phyloP scores from a whole-genome alignment of 1,284 basidiomycete species.

The Ustilago crameri region DNA sequence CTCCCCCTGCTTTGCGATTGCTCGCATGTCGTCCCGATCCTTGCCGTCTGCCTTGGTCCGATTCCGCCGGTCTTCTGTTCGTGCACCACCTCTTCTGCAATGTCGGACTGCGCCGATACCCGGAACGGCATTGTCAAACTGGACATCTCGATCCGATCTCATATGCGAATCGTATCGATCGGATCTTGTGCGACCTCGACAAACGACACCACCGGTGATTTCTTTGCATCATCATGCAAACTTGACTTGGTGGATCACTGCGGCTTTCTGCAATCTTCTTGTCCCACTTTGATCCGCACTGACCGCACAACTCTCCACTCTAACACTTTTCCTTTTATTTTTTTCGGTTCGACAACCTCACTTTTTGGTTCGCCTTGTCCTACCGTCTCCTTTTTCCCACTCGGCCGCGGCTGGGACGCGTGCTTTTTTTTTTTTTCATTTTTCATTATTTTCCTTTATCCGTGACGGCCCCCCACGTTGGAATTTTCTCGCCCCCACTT shows the following conservation, averaged over 20 bases:
- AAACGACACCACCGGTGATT: no score
- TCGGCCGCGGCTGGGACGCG: slow-evolving; percentile 4
- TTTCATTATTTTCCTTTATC: background rate
- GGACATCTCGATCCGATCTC: background rate
- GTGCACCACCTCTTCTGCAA: background rate
- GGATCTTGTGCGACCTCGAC: background rate
- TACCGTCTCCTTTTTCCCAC: background rate
- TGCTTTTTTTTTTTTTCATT: background rate
- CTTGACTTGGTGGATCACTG: slow-evolving; percentile 2
- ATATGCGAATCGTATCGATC: background rate
- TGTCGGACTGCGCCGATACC: background rate
- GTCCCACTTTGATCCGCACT: background rate
- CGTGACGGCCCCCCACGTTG: background rate
- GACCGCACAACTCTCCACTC: background rate
- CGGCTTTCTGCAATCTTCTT: slow-evolving; percentile 1
- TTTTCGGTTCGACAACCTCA: background rate
- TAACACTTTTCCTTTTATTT: slow-evolving; percentile 19
- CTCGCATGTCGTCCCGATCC: background rate
- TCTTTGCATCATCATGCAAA: background rate
- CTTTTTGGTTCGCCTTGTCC: no score
- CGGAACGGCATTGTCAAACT: no score
- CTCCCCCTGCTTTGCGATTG: background rate
- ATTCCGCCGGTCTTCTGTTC: background rate
- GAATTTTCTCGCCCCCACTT: background rate
- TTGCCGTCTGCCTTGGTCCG: background rate